A percentile compares a stretch with the other conserved stretches of the same genome.
Conservation (phyloP, 73 alveolate genomes). For the Tetrahymena borealis region DNA sequence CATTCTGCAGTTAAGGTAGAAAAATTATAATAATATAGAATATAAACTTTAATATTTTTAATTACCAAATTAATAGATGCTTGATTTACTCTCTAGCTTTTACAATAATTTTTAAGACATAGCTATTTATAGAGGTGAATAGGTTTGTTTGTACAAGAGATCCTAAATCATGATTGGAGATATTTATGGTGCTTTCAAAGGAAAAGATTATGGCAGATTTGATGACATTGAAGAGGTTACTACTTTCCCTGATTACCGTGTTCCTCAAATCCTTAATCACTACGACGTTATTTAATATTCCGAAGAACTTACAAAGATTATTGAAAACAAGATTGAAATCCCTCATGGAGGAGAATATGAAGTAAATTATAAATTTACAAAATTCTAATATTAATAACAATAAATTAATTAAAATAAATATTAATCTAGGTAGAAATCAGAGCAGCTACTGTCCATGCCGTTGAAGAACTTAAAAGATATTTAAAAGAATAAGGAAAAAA, state of each 20-base stretch:
- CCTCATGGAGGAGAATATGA: slow-evolving; percentile 61
- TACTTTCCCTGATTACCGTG: slow-evolving; percentile 96
- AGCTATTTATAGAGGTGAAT: slow-evolving; percentile 84
- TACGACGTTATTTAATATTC: slow-evolving; percentile 63
- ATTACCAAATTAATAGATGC: slow-evolving; percentile 35
- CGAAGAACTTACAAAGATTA: slow-evolving; percentile 36
- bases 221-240: slow-evolving; percentile 72
- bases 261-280: slow-evolving; percentile 71
- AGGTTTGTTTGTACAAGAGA: slow-evolving; percentile 85
- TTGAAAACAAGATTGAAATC: slow-evolving; percentile 51
- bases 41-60: not conserved
- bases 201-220: slow-evolving; percentile 51
- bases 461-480: slow-evolving; percentile 53
- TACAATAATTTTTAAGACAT: slow-evolving; percentile 91
- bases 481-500: slow-evolving; percentile 39
- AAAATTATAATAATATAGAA: too few relatives aligned
- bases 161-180: slow-evolving; percentile 93
- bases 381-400: not conserved
- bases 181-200: slow-evolving; percentile 68
- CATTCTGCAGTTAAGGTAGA: slow-evolving; percentile 53
- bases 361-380: not conserved
- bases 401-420: not conserved
- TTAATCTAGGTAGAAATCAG: slow-evolving; percentile 52
- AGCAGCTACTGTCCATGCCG: slow-evolving; percentile 66
- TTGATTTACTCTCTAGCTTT: slow-evolving; percentile 41